Conservation (phyloP, 106 monocot species). For the Acanthochlamys bracteata region DNA sequence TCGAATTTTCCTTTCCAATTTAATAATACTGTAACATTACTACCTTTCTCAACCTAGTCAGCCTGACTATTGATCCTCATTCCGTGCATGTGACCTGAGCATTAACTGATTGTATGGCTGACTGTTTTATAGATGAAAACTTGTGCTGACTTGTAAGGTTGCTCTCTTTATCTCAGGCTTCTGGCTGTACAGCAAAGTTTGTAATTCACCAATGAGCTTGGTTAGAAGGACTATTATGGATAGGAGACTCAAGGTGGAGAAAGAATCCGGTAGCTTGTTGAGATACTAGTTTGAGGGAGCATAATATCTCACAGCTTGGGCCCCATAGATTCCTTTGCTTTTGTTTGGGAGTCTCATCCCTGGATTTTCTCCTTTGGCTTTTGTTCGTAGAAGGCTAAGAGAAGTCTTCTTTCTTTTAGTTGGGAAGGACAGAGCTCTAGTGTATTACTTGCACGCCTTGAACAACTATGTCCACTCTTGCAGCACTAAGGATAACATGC, state of each 20-base stretch:
- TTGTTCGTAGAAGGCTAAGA: neutral
- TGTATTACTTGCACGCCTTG: no score
- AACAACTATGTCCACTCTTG: no score
- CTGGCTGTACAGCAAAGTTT: constrained; percentile 12
- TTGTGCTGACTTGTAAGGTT: no score
- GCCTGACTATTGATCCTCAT: no score
- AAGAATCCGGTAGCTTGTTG: neutral
- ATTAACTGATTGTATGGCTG: no score
- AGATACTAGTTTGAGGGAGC: neutral
- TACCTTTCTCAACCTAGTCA: no score
- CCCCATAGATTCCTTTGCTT: neutral
- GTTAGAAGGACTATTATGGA: neutral
- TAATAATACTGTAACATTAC: no score
- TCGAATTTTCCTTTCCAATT: no score
- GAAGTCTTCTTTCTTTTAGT: neutral
- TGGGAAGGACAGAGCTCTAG: no score
- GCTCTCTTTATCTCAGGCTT: neutral
- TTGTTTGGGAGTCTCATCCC: neutral
- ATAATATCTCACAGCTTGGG: constrained; percentile 6
- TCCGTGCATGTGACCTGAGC: no score
- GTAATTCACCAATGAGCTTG: constrained; percentile 5
- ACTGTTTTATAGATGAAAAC: neutral
- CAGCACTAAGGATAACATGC: no score
- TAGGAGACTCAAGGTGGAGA: neutral
- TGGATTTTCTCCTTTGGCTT: neutral